Base-by-base conservation (phyloP, 2,329 filamentous ascomycete genomes). In the Gaeumannomyces sp. region DNA sequence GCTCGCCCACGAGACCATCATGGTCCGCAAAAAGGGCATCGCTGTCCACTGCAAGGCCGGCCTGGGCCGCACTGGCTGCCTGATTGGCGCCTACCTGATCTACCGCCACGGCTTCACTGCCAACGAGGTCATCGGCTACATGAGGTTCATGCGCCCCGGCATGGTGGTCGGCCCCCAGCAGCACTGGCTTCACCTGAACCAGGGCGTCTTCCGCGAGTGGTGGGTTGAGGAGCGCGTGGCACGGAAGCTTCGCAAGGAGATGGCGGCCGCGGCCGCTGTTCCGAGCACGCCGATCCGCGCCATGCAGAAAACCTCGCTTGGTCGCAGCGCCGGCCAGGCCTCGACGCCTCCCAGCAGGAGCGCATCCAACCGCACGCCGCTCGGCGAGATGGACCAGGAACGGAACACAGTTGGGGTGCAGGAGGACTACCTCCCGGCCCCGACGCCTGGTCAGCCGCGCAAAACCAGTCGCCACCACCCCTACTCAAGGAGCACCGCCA, bases 131-230 rank as follows among this genome's bases (percentile, higher is more conserved):
- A 98, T 98, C 75, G 91, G 93, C 3, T 99, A 93, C 77, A 98
- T 99, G 94, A 89, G 94, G 67, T 99, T 99, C 79, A 98, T 98
- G 94, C 86, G 94, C 66, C 95, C 95, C 0, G 95, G 95, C 64
- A 99, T 99, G 95, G 95, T 99, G 8, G 95, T 99, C 64, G 95
- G 95, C 0, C 95, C 95, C 56, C 95, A 99, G 75, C 95, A 99
- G 78, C 95, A 99, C 78, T 99, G 95, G 95, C 85, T 99, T 64
- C 95, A 99, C 75, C 85, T 99, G 68, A 97, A 99, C 80, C 95
- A 99, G 78, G 91, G 91, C 50, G 89, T 91, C 50, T 99, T 99
- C 87, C 87, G 95, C n/a, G 93, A 98, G 77, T 99, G 95, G 95
- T 98, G 93, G 92, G 85, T 95, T 72, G 92, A 93, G 78, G 91